Conservation (phyloP, 2,329 filamentous ascomycete species). For the Colletotrichum caudatum region DNA sequence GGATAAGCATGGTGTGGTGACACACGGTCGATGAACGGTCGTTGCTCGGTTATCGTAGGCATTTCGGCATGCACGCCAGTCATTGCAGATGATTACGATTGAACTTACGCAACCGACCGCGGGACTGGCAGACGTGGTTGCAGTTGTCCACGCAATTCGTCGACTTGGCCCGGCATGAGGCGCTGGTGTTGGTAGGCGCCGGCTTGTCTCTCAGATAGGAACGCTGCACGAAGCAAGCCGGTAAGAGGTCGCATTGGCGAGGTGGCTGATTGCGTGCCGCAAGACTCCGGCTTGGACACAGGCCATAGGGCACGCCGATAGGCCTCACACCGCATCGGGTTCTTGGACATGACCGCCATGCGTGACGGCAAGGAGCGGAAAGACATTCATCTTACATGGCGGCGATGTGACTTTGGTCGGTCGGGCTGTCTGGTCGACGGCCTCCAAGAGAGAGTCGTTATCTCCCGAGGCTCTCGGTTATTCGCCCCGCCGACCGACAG, state of each 20-base stretch:
- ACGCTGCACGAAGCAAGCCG: conserved; percentile 25
- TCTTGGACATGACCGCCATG: conserved; percentile 10
- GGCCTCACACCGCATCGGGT: conserved; percentile 13
- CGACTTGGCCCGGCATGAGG: conserved; percentile 37
- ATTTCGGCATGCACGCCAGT: conserved; percentile 22
- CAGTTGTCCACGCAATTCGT: conserved; percentile 21
- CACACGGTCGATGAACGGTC: conserved; percentile 6
- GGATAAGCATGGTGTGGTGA: conserved; percentile 4
- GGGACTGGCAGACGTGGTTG: conserved; percentile 26
- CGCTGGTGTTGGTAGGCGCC: conserved; percentile 16
- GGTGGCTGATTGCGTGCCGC: conserved; percentile 20
- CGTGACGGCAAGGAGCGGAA: conserved; percentile 8
- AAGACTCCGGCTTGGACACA: conserved; percentile 16
- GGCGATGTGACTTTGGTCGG: not conserved
- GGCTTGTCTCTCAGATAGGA: conserved; percentile 33
- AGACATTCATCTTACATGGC: not conserved
- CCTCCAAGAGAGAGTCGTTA: conserved; percentile 9
- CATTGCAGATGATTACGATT: conserved; percentile 28
- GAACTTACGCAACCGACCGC: conserved; percentile 39
- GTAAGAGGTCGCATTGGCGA: conserved; percentile 14
- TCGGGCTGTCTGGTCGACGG: not conserved
- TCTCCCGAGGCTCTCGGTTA: not conserved
- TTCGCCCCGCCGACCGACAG: conserved; percentile 6
- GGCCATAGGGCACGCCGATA: conserved; percentile 10
- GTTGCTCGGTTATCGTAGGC: conserved; percentile 37